Base-by-base conservation (phyloP, 1,284 basidiomycete genomes). In the Kalmanozyma brasiliensis region DNA sequence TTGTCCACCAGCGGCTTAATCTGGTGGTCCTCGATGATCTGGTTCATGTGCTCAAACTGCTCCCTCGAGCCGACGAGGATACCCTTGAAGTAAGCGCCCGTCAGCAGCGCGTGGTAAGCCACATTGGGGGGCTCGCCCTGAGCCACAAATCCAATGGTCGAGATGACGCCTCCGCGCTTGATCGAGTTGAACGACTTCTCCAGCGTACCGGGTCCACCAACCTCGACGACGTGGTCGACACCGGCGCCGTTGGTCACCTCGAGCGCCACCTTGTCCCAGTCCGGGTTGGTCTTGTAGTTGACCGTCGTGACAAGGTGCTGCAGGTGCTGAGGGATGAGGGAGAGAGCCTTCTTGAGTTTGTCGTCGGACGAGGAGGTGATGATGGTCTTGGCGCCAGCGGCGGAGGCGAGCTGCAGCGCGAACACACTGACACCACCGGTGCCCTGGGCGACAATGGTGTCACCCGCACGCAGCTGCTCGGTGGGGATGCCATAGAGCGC, bases 391-490 rank as follows among this genome's bases (percentile, higher is more conserved):
- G 87, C 87, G 13, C 88, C 88, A 0, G 85, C 84, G 0, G 86
- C 87, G 17, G 86, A 82, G 0, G 87, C 88, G 38, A 89, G 82
- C 76, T 88, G 88, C 42, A 83, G 83, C 73, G 23, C 80, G 86
- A 71, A 86, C 85, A 86, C 84, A 2, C 86, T 87, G 14, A 88
- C 87, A 33, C 87, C 87, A 5, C 87, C 88, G 0, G 87, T 88
- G 8, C 87, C 87, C 19, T 86, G 83, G 10, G 87, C 84, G 16
- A 89, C 83, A 30, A 88, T 85, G n/a, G 83, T 84, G 56, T 83
- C 72, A 10, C 84, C 84, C 0, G 84, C 70, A 52, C 79, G 73
- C 84, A 86, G 68, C 23, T 82, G 80, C 59, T 86, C 43, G 9
- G 84, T 83, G 7, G 80, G 75, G 2, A 83, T 81, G 2, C 86